Evolutionary conservation across 164 flowering plant species (phyloP).

Genomic region (Brasenia schreberi): DNA sequence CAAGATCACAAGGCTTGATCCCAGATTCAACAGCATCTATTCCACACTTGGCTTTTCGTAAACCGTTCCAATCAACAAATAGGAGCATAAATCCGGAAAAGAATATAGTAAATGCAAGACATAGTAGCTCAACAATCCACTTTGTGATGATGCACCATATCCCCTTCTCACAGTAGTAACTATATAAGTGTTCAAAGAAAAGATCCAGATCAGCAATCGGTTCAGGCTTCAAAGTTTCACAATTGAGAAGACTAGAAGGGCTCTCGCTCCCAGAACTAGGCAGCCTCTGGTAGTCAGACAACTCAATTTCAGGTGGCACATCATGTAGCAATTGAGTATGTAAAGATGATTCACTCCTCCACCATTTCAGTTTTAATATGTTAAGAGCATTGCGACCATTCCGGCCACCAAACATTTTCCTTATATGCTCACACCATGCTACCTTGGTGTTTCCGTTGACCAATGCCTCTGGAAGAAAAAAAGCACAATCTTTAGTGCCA

Average conservation of each 20-base stretch:
- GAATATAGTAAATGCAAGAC: constrained; percentile 72
- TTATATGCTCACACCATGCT: background rate
- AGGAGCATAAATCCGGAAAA: constrained; percentile 87
- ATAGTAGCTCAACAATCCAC: constrained; percentile 91
- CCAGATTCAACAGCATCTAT: constrained; percentile 98
- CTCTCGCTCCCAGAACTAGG: constrained; percentile 92
- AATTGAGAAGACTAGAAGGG: constrained; percentile 92
- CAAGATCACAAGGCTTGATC: constrained; percentile 82
- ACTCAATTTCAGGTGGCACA: constrained; percentile 71
- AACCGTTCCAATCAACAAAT: constrained; percentile 90
- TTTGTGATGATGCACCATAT: constrained; percentile 89
- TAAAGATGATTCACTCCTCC: constrained; percentile 39
- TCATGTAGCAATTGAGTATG: constrained; percentile 44
- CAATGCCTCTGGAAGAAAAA: background rate
- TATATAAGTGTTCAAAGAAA: constrained; percentile 88
- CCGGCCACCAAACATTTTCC: constrained; percentile 65
- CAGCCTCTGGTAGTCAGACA: constrained; percentile 57
- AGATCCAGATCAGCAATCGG: constrained; percentile 87
- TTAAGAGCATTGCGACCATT: constrained; percentile 31
- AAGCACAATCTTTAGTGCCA: background rate
- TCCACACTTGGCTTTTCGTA: constrained; percentile 93
- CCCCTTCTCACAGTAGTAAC: constrained; percentile 93
- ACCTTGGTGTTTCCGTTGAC: background rate
- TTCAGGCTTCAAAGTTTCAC: constrained; percentile 62
- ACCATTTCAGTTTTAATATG: constrained; percentile 42